These are phyloP conservation scores for Mycena citricolor DNA, from an alignment of 1,284 basidiomycete genomes.

Conservation along the genomic window DNA sequence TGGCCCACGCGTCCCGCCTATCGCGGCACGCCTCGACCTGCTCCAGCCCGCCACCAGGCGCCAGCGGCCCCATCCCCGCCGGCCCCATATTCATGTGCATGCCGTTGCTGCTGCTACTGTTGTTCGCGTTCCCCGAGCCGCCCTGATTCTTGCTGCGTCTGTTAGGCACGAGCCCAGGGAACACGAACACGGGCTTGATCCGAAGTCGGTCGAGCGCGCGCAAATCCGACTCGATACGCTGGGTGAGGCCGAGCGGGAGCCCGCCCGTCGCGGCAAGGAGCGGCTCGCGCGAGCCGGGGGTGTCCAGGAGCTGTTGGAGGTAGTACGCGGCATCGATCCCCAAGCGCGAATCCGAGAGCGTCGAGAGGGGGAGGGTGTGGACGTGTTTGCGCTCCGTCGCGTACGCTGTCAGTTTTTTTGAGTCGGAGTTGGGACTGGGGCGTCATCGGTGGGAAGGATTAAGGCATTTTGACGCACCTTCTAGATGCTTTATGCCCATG, in stretches of 20 bases:
- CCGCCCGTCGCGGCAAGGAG: constrained; percentile 94
- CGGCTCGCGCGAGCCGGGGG: constrained; percentile 79
- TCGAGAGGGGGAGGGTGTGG: constrained; percentile 79
- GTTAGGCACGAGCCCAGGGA: constrained; percentile 79
- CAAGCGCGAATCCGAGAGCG: constrained; percentile 89
- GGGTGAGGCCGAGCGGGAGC: constrained; percentile 81
- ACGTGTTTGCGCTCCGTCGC: constrained; percentile 86
- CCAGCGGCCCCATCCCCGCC: not conserved
- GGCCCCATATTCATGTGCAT: not conserved
- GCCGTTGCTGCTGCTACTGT: not conserved
- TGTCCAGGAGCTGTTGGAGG: constrained; percentile 77
- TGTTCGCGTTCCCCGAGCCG: no score
- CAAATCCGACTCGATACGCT: constrained; percentile 89
- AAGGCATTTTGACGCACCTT: constrained; percentile 36
- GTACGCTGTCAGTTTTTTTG: constrained; percentile 54
- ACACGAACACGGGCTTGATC: constrained; percentile 98
- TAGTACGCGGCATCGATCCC: constrained; percentile 97
- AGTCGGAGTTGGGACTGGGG: no score
- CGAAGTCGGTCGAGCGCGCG: constrained; percentile 85
- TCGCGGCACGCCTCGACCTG: constrained; percentile 74
- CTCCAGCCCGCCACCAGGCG: no score
- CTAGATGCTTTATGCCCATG: constrained; percentile 57
- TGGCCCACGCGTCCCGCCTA: constrained; percentile 81
- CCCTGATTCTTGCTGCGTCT: constrained; percentile 62
- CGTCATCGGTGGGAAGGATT: not conserved